Evolutionary conservation across 1,139 yeast species (phyloP).

Genomic region (Meyerozyma sp.): DNA sequence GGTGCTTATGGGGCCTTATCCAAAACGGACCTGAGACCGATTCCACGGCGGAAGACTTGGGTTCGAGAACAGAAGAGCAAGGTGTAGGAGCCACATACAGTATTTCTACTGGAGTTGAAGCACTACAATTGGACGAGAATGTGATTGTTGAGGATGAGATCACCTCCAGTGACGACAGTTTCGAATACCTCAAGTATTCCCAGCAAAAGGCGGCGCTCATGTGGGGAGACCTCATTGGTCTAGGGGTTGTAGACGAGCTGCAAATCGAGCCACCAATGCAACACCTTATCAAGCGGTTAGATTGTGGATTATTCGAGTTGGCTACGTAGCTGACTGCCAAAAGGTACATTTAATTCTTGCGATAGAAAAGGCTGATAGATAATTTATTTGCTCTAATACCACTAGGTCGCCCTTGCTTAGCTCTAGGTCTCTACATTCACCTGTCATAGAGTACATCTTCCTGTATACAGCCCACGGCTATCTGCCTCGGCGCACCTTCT

Average conservation of each 20-base stretch:
- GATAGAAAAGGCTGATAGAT: no score
- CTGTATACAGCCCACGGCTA: background rate
- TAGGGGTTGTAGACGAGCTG: conserved; percentile 46
- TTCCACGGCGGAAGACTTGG: conserved; percentile 10
- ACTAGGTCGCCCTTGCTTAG: no score
- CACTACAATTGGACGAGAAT: conserved; percentile 20
- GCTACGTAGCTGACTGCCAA: background rate
- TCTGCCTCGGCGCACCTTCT: background rate
- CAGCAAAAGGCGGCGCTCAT: conserved; percentile 68
- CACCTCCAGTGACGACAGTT: conserved; percentile 56
- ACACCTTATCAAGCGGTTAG: conserved; percentile 34
- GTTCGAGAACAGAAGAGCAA: conserved; percentile 16
- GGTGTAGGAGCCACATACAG: conserved; percentile 38
- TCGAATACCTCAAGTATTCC: conserved; percentile 74
- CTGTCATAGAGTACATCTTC: background rate
- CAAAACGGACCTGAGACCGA: conserved; percentile 54
- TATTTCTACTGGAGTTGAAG: conserved; percentile 31
- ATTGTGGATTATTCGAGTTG: conserved; percentile 25
- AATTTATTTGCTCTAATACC: no score
- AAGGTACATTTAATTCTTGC: no score
- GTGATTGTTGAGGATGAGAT: conserved; percentile 27
- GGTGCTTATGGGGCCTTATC: conserved; percentile 92
- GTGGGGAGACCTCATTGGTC: conserved; percentile 67
- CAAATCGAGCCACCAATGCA: conserved; percentile 23
- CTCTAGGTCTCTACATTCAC: no score